Evolutionary conservation across 345 rosid species (phyloP).

Genomic region (Corchorus capsularis): DNA sequence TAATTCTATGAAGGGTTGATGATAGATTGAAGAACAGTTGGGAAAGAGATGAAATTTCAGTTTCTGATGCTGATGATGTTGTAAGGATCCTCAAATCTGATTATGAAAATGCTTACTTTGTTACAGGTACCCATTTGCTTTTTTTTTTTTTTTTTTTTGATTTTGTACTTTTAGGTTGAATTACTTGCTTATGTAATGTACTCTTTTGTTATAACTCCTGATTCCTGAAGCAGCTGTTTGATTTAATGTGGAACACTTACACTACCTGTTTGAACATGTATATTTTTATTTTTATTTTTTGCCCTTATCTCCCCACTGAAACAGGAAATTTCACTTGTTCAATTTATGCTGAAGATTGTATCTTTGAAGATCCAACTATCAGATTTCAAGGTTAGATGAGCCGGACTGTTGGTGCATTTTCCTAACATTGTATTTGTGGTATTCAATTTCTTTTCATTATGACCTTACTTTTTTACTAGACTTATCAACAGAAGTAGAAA

Average conservation of each 20-base stretch:
- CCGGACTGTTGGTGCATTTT: not conserved
- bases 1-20: constrained; percentile 20
- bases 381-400: constrained; percentile 65
- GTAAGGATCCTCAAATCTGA: constrained; percentile 56
- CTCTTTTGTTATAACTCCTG: not conserved
- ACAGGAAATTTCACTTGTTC: constrained; percentile 68
- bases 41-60: constrained; percentile 34
- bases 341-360: constrained; percentile 67
- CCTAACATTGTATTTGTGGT: not conserved
- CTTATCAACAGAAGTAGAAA: not conserved
- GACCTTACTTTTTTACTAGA: too few relatives aligned
- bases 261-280: not conserved
- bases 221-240: not conserved
- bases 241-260: not conserved
- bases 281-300: not conserved
- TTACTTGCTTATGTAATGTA: not conserved
- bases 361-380: constrained; percentile 92
- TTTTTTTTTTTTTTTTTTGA: not conserved
- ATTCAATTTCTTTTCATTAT: too few relatives aligned
- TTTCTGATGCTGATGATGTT: constrained; percentile 55
- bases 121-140: constrained; percentile 53
- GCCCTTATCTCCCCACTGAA: not conserved
- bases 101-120: constrained; percentile 80
- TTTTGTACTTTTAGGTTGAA: not conserved
- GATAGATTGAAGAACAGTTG: constrained; percentile 25